phyloP scores from a whole-genome alignment of 345 rosid genomes.

The Garcia nutans region DNA sequence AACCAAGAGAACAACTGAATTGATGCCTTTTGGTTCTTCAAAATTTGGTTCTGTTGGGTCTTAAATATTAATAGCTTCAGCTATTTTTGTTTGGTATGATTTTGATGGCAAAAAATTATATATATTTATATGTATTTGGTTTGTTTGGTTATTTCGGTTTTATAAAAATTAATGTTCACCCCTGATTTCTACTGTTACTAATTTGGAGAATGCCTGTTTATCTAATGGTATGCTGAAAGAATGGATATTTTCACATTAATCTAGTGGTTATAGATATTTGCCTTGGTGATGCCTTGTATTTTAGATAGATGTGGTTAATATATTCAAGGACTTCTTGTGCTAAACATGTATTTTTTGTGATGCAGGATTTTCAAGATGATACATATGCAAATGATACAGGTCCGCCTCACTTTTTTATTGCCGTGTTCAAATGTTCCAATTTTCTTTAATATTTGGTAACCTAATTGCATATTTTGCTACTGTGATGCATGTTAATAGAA shows the following conservation, averaged over 20 bases:
- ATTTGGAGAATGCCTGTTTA: too few relatives aligned
- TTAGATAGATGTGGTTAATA: not conserved
- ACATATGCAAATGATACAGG: conserved; percentile 82
- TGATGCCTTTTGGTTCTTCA: too few relatives aligned
- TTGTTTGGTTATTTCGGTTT: too few relatives aligned
- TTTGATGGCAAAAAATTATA: too few relatives aligned
- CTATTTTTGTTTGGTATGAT: too few relatives aligned
- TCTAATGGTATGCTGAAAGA: not conserved
- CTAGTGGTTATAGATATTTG: conserved; percentile 6
- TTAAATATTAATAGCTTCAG: too few relatives aligned
- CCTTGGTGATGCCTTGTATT: not conserved
- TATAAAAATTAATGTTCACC: too few relatives aligned
- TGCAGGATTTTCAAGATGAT: conserved; percentile 67
- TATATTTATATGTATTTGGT: too few relatives aligned
- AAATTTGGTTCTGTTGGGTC: too few relatives aligned
- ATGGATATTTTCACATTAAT: not conserved
- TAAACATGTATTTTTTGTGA: conserved; percentile 21
- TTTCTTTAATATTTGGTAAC: too few relatives aligned
- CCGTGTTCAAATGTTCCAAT: not conserved
- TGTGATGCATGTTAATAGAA: not conserved
- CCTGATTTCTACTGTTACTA: too few relatives aligned
- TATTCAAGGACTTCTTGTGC: not conserved
- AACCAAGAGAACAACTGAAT: too few relatives aligned
- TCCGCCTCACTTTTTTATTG: conserved; percentile 19
- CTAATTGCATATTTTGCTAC: not conserved